Percentiles rank a stretch among this genome's conserved stretches.
phyloP scores from a whole-genome alignment of 805 yeast genomes.

The Yarrowia sp. region DNA sequence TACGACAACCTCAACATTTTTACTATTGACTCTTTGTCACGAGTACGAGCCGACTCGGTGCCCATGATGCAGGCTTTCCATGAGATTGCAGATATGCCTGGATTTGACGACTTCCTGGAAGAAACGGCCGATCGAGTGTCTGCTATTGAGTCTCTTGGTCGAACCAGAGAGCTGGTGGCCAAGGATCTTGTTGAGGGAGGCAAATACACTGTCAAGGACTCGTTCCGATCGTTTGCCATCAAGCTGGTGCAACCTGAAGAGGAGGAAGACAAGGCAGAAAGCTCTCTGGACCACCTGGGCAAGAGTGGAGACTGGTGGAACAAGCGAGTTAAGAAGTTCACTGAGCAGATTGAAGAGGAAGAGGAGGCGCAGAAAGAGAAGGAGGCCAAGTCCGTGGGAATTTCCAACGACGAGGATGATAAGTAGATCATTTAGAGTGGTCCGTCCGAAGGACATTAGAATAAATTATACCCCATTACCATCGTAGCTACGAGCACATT shows the following conservation, averaged over 20 bases:
- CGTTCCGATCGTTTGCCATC: background rate
- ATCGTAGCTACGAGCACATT: too few species aligned
- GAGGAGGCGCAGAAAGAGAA: constrained; percentile 5
- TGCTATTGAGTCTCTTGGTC: constrained; percentile 71
- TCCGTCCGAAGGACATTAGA: background rate
- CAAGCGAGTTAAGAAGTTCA: constrained; percentile 29
- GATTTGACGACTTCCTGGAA: constrained; percentile 62
- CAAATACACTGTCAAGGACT: constrained; percentile 31
- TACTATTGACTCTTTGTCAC: constrained; percentile 69
- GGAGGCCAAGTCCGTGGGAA: background rate
- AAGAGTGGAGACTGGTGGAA: constrained; percentile 31
- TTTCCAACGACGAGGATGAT: background rate
- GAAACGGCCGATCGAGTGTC: constrained; percentile 67
- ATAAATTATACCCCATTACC: background rate
- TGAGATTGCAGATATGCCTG: constrained; percentile 69
- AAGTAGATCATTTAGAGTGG: background rate
- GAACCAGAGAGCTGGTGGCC: constrained; percentile 72
- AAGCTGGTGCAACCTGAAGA: constrained; percentile 29
- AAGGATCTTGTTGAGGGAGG: constrained; percentile 57
- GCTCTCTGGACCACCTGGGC: constrained; percentile 29
- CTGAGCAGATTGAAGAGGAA: constrained; percentile 3
- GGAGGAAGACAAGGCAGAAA: constrained; percentile 34
- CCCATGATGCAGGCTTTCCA: constrained; percentile 90
- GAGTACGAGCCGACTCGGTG: constrained; percentile 75
- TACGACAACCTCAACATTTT: constrained; percentile 77